Conservation (phyloP, 495 filamentous ascomycete genomes). For the Emericellopsis terricola region DNA sequence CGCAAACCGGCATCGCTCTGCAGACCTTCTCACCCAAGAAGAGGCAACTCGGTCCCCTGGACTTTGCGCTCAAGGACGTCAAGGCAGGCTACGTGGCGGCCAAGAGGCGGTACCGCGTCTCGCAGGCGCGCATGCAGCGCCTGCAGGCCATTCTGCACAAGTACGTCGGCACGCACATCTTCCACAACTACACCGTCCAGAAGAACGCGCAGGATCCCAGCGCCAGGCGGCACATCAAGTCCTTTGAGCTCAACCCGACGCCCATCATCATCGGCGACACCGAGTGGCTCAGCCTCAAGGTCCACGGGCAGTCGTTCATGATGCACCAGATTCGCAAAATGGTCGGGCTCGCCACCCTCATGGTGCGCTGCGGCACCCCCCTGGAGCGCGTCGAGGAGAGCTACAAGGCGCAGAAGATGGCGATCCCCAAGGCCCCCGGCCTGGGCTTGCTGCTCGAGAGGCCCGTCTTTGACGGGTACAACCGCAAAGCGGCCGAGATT, state of each 20-base stretch:
- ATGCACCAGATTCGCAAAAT: constrained; percentile 99
- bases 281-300: constrained; percentile 87
- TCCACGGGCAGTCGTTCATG: constrained; percentile 98
- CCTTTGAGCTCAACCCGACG: constrained; percentile 51
- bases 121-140: constrained; percentile 44
- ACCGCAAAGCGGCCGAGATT: constrained; percentile 36
- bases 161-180: constrained; percentile 74
- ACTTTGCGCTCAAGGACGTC: constrained; percentile 51
- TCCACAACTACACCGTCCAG: constrained; percentile 90
- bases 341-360: constrained; percentile 78
- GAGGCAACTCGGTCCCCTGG: constrained; percentile 26
- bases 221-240: constrained; percentile 73
- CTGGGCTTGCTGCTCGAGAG: constrained; percentile 76
- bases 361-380: constrained; percentile 62
- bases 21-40: constrained; percentile 5
- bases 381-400: constrained; percentile 47
- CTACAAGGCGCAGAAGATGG: constrained; percentile 46
- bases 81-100: constrained; percentile 60
- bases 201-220: constrained; percentile 65
- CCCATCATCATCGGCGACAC: constrained; percentile 77
- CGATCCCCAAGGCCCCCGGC: constrained; percentile 84
- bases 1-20: not conserved
- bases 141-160: constrained; percentile 50
- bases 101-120: constrained; percentile 67
- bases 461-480: constrained; percentile 80